These are phyloP conservation scores for Gracilaria domingensis DNA, from an alignment of 23 red algal species.

Conservation along the genomic window DNA sequence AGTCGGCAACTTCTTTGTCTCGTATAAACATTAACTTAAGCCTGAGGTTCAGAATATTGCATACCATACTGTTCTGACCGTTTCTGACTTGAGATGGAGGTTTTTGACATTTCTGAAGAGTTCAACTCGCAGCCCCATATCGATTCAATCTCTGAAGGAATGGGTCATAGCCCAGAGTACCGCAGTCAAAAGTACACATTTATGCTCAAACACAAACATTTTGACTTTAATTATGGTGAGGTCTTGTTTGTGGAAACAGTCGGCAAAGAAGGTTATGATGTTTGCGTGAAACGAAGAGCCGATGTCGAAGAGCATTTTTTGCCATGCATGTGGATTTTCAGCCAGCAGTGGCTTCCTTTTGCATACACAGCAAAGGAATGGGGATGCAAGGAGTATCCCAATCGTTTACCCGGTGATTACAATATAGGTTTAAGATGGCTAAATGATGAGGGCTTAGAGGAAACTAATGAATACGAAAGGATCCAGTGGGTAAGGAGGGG, in stretches of 20 bases:
- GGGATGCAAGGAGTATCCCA: background rate
- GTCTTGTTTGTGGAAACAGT: background rate
- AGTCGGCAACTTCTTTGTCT: too few relatives aligned
- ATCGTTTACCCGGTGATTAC: background rate
- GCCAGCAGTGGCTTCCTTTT: background rate
- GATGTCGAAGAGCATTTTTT: background rate
- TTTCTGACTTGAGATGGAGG: too few relatives aligned
- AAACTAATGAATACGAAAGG: background rate
- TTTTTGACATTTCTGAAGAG: too few relatives aligned
- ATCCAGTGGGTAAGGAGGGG: background rate
- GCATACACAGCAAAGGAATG: background rate
- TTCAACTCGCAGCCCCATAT: conserved; percentile 8
- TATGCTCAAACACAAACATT: conserved; percentile 14
- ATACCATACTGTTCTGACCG: too few relatives aligned
- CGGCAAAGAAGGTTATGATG: background rate
- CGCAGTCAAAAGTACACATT: background rate
- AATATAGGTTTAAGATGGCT: background rate
- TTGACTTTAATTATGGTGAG: background rate
- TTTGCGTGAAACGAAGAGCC: background rate
- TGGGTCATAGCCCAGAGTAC: background rate
- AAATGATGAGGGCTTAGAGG: background rate
- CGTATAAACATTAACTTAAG: too few relatives aligned
- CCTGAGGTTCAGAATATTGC: too few relatives aligned
- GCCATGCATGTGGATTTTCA: conserved; percentile 3
- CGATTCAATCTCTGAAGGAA: background rate